Evolutionary conservation across 345 rosid species (phyloP), one percentile per base, ranked within the genome.

Genomic region (Leavenworthia alabamica): DNA sequence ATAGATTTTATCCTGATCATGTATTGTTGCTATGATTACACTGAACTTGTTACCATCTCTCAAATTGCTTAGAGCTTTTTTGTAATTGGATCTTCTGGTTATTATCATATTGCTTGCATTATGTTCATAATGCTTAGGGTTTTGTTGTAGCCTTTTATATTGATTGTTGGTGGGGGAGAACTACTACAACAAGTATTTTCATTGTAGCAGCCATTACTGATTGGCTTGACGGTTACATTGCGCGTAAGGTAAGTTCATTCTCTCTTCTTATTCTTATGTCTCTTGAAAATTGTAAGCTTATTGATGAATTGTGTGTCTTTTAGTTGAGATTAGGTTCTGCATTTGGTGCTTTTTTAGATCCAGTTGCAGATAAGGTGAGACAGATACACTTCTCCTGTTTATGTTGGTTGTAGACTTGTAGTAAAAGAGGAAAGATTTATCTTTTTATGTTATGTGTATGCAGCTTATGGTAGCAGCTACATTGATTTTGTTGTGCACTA

Each of bases 391-490:
- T 46, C 6, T 29, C 6, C 11, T 48, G 24, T 24, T 54, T 31
- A 9, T 52, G 20, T 14, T 51, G 12, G n/a, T n/a, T n/a, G n/a
- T n/a, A n/a, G n/a, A n/a, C n/a, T 16, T 28, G 7, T 58, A 44
- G 9, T 20, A 10, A 11, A 13, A 28, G 10, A 1, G 4, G 8
- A 48, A 32, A n/a, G 35, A 1, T 33, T 7, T 27, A 22, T 24
- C 2, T 32, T 32, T 36, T 56, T 14, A 36, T 13, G 35, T 74
- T 39, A 39, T 20, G 33, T 63, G 41, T 56, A 16, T 80, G 75
- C 81, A 93, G 99, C 96, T 93, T 56, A 93, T 93, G 96, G 99
- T 93, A 73, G 99, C 97, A 59, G 90, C 97, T 7, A 77, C 99
- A 27, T 81, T 93, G 79, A 84, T 93, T 26, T 80, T 93, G 64